Conservation (phyloP, 2,329 filamentous ascomycete species). For the Clathrospora elynae region DNA sequence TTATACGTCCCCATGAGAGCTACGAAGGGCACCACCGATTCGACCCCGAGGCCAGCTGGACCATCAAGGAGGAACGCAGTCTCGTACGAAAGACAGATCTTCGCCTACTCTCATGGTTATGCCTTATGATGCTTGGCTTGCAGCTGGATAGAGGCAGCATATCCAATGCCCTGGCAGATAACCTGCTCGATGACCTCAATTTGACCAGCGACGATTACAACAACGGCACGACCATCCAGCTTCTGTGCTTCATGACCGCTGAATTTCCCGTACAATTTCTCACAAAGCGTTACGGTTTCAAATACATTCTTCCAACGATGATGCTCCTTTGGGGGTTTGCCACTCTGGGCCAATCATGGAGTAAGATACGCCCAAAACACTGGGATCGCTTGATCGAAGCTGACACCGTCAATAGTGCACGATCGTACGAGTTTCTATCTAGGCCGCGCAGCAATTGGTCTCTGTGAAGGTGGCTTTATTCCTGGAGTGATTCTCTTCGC, state of each 20-base stretch:
- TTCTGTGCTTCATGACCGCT: constrained; percentile 74
- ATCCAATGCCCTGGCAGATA: constrained; percentile 40
- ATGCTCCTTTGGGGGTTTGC: constrained; percentile 54
- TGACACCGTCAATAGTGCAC: constrained; percentile 50
- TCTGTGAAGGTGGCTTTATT: constrained; percentile 60
- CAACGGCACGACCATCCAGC: constrained; percentile 63
- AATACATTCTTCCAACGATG: constrained; percentile 51
- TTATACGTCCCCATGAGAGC: constrained; percentile 52
- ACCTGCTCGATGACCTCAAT: constrained; percentile 36
- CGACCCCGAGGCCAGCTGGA: constrained; percentile 62
- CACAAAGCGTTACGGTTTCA: constrained; percentile 52
- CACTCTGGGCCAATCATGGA: constrained; percentile 68
- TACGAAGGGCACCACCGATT: constrained; percentile 62
- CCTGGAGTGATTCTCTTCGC: constrained; percentile 69
- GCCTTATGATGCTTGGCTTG: constrained; percentile 55
- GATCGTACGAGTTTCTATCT: constrained; percentile 53
- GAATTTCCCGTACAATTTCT: constrained; percentile 54
- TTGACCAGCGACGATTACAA: constrained; percentile 44
- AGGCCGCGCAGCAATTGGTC: constrained; percentile 49
- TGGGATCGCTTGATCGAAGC: background rate
- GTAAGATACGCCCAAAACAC: background rate
- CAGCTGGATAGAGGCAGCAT: constrained; percentile 57
- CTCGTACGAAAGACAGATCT: constrained; percentile 57
- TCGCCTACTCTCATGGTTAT: constrained; percentile 36
- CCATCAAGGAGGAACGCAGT: constrained; percentile 59